phyloP scores from a whole-genome alignment of 2,329 filamentous ascomycete species.

The Davidsoniella eucalypti region DNA sequence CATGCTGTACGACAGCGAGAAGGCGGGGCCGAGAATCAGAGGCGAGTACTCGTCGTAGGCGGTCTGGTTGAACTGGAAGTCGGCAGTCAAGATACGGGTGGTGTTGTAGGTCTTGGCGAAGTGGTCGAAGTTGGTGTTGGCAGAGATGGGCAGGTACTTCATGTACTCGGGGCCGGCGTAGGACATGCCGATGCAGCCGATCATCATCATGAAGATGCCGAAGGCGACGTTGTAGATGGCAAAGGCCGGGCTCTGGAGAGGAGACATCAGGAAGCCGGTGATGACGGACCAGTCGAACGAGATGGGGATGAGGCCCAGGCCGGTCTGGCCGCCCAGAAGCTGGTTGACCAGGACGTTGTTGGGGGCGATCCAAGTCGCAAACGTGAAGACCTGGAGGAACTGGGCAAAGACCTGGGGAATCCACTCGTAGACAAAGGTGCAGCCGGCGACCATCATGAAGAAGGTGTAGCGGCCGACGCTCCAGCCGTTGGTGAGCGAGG shows the following conservation, averaged over 20 bases:
- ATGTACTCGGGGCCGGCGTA: constrained; percentile 40
- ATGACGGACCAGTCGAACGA: constrained; percentile 38
- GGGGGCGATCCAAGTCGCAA: constrained; percentile 45
- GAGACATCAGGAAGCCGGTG: constrained; percentile 32
- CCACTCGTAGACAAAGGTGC: constrained; percentile 36
- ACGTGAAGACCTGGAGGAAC: constrained; percentile 39
- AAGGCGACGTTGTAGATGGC: constrained; percentile 38
- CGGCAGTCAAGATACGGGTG: constrained; percentile 36
- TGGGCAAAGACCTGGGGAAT: constrained; percentile 34
- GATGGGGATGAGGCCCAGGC: constrained; percentile 42
- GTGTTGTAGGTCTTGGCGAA: constrained; percentile 43
- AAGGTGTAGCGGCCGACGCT: constrained; percentile 44
- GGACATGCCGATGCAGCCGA: constrained; percentile 41
- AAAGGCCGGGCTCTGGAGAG: constrained; percentile 35
- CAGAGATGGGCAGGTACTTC: constrained; percentile 43
- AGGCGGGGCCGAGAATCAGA: constrained; percentile 36
- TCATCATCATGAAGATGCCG: constrained; percentile 38
- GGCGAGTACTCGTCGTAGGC: constrained; percentile 46
- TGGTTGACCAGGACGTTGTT: constrained; percentile 44
- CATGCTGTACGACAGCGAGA: constrained; percentile 37
- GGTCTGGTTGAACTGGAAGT: constrained; percentile 40
- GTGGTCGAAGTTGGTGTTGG: constrained; percentile 44
- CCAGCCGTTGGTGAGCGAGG: constrained; percentile 41
- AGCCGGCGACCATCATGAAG: constrained; percentile 40
- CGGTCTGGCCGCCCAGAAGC: constrained; percentile 42